phyloP scores from a whole-genome alignment of 148 eudicot species.

The Chenopodium suecicum region DNA sequence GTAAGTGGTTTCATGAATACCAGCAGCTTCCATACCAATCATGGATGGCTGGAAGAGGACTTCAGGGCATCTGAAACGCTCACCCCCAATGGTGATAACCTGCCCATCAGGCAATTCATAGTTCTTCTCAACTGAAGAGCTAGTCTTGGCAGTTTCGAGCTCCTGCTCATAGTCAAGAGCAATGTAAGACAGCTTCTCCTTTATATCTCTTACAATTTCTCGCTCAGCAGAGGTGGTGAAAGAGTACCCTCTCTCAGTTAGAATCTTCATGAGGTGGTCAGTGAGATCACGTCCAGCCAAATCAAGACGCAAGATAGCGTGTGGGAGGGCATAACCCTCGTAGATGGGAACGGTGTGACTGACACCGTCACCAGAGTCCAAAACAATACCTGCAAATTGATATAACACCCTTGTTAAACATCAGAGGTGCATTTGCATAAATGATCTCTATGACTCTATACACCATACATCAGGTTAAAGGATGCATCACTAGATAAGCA shows the following conservation, averaged over 20 bases:
- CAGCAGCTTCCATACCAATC: constrained; percentile 65
- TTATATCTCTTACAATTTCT: constrained; percentile 65
- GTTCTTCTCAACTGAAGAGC: constrained; percentile 62
- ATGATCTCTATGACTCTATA: background rate
- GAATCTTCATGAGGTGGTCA: constrained; percentile 53
- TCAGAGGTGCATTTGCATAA: background rate
- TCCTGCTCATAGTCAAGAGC: constrained; percentile 64
- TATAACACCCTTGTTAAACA: background rate
- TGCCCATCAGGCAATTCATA: constrained; percentile 68
- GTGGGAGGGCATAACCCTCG: constrained; percentile 53
- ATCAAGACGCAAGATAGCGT: constrained; percentile 57
- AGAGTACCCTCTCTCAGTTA: constrained; percentile 57
- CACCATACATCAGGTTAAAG: background rate
- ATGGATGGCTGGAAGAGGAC: constrained; percentile 71
- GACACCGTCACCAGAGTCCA: constrained; percentile 61
- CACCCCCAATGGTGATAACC: constrained; percentile 57
- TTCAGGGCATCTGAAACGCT: constrained; percentile 72
- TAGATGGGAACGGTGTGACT: constrained; percentile 55
- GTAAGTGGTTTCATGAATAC: constrained; percentile 56
- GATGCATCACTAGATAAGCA: background rate
- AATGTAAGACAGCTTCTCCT: constrained; percentile 53
- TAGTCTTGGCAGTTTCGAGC: constrained; percentile 56
- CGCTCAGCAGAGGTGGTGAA: constrained; percentile 56
- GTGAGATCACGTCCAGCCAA: constrained; percentile 65
- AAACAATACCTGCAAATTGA: constrained; percentile 42